These are phyloP conservation scores for Helotiales sp. DNA, from an alignment of 2,329 filamentous ascomycete genomes.

Conservation along the genomic window DNA sequence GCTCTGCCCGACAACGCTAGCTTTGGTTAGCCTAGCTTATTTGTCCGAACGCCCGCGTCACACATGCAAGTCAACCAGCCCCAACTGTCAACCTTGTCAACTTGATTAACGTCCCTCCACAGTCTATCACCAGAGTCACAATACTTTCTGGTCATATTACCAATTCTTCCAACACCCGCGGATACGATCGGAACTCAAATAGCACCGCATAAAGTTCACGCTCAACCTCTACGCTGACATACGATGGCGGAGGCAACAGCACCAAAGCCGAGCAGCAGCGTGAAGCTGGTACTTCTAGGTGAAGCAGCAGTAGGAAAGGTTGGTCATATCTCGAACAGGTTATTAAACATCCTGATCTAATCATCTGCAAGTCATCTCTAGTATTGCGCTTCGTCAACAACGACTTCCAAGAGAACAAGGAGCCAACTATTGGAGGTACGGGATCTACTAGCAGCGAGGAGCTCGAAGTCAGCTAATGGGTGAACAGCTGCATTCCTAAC, in stretches of 20 bases:
- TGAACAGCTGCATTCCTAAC: constrained; percentile 87
- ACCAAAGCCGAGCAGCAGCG: constrained; percentile 97
- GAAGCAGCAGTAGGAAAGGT: constrained; percentile 99
- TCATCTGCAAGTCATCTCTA: constrained; percentile 73
- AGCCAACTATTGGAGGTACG: constrained; percentile 96
- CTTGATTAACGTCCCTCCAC: neutral
- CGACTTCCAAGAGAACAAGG: constrained; percentile 99
- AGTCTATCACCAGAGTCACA: neutral
- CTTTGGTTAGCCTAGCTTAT: neutral
- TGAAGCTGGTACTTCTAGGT: constrained; percentile 96
- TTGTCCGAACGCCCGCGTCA: constrained; percentile 2
- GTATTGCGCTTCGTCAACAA: constrained; percentile 99
- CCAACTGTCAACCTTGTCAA: neutral
- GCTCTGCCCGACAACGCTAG: neutral
- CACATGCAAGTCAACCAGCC: neutral
- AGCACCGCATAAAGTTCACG: neutral
- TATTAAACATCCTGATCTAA: constrained; percentile 17
- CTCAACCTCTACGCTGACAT: neutral
- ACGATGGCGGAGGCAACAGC: constrained; percentile 73
- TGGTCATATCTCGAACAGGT: constrained; percentile 22
- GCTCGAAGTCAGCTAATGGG: constrained; percentile 11
- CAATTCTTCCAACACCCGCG: neutral
- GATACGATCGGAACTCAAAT: neutral
- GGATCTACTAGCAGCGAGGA: neutral
- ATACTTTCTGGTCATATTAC: neutral